These are phyloP conservation scores for Aspergillus saccharolyticus DNA, from an alignment of 495 filamentous ascomycete genomes.

Conservation along the genomic window DNA sequence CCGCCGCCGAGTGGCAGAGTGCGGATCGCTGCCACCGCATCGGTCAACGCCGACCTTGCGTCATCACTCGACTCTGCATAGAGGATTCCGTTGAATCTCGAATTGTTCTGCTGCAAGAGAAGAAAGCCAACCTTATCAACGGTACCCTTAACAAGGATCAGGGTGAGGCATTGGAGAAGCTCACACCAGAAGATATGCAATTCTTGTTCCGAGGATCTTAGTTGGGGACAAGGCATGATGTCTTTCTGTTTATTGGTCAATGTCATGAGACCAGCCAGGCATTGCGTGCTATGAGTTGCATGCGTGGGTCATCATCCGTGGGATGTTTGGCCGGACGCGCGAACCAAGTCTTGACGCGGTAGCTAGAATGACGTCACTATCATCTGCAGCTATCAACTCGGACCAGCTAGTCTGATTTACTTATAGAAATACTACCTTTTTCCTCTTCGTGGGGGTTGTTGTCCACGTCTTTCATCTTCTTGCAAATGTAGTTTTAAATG, in stretches of 20 bases:
- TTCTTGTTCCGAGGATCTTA: constrained; percentile 80
- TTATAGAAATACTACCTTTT: too few relatives aligned
- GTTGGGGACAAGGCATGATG: too few relatives aligned
- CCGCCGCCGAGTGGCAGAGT: constrained; percentile 94
- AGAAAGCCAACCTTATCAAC: constrained; percentile 94
- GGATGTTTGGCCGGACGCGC: not conserved
- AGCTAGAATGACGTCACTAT: not conserved
- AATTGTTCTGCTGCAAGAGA: constrained; percentile 93
- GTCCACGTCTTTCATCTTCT: too few relatives aligned
- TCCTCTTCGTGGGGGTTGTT: too few relatives aligned
- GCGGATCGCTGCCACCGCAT: constrained; percentile 97
- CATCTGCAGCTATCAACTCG: too few relatives aligned
- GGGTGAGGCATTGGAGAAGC: constrained; percentile 71
- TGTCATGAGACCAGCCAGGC: not conserved
- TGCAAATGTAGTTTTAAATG: too few relatives aligned
- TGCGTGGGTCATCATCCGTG: not conserved
- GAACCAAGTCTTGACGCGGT: not conserved
- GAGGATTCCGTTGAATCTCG: constrained; percentile 94
- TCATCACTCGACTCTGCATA: constrained; percentile 89
- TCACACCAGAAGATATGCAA: constrained; percentile 87
- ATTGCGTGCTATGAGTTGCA: not conserved
- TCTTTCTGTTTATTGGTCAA: not conserved
- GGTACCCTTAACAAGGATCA: constrained; percentile 92
- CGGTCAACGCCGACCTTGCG: constrained; percentile 85
- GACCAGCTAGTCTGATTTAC: too few relatives aligned